Base-by-base conservation (phyloP, 2,329 filamentous ascomycete genomes). In the Tympanopsis confertula region DNA sequence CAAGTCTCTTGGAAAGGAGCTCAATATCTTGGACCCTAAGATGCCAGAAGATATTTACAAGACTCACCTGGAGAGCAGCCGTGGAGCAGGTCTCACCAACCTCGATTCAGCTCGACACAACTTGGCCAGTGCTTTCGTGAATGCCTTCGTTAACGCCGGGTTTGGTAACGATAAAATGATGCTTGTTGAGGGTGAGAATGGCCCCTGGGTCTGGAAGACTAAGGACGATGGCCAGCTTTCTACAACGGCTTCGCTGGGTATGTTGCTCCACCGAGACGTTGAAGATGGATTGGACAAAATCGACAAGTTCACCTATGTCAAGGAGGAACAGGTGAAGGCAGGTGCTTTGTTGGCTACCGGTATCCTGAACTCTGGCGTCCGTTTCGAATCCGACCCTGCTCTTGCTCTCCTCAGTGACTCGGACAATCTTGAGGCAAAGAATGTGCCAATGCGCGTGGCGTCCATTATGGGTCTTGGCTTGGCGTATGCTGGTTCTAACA, bases 11-110 rank as follows among this genome's bases (percentile, higher is more conserved):
- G 93, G 81, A 41, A 95, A 95, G 62, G 91, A 98, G 58, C 71
- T 98, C 38, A 96, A 98, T 59, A 89, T 98, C 38, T 68, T 96
- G 30, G 91, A 98, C 45, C 91, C 91, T 24, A 96, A 95, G 67
- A 85, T 86, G 32, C 93, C 89, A 0, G 91, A 98, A 56, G 93
- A 98, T 52, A 98, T 98, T 51, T 98, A 98, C 74, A 98, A 98
- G 69, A 94, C 87, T 54, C 91, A 98, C 60, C 74, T 98, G 4
- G 91, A 98, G 63, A 96, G 85, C 64, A 94, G 82, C 50, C 78
- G 93, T 43, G 91, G 93, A 38, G 86, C 86, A 18, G 88, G 87
- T 24, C 75, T 94, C 62, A 95, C 89, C 10, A 95, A 95, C 55
- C 77, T 93, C 35, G 91, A 98, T 56, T 98, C 91, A 7, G 88